Evolutionary conservation across 306 rosid genomes (phyloP).

Genomic region (Medicago lupulina): DNA sequence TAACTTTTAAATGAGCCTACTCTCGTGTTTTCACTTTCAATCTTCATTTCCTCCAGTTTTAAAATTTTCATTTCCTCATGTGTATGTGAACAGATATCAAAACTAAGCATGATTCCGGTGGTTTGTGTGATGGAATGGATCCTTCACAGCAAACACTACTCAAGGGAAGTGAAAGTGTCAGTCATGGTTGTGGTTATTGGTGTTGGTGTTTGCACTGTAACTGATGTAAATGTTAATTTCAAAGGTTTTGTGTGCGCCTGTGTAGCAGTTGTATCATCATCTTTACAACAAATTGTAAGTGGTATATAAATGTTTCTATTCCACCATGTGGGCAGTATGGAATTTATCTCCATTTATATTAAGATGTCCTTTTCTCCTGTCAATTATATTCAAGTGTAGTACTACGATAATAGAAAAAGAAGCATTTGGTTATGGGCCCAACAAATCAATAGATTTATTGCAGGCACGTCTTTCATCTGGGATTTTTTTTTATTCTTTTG

Average conservation of each 20-base stretch:
- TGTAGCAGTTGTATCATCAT: slow-evolving; percentile 77
- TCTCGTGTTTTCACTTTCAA: slow-evolving; percentile 13
- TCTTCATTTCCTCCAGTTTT: background rate
- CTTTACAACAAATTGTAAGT: slow-evolving; percentile 97
- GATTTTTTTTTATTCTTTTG: slow-evolving; percentile 9
- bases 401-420: background rate
- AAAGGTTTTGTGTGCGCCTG: slow-evolving; percentile 81
- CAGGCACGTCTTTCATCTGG: slow-evolving; percentile 13
- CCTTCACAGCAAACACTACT: slow-evolving; percentile 76
- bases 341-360: slow-evolving; percentile 22
- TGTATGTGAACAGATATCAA: slow-evolving; percentile 68
- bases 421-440: background rate
- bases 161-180: slow-evolving; percentile 78
- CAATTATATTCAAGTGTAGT: slow-evolving; percentile 14
- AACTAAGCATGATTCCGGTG: slow-evolving; percentile 97
- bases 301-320: slow-evolving; percentile 2
- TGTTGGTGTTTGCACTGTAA: slow-evolving; percentile 90
- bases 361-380: slow-evolving; percentile 18
- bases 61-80: slow-evolving; percentile 22
- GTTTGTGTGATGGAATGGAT: slow-evolving; percentile 97
- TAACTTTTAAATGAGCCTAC: background rate
- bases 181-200: slow-evolving; percentile 89
- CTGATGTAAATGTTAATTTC: slow-evolving; percentile 89
- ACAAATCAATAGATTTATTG: background rate
- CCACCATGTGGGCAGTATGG: slow-evolving; percentile 12